Conservation (phyloP, 2,329 filamentous ascomycete genomes). For the Aspergillus unguis region DNA sequence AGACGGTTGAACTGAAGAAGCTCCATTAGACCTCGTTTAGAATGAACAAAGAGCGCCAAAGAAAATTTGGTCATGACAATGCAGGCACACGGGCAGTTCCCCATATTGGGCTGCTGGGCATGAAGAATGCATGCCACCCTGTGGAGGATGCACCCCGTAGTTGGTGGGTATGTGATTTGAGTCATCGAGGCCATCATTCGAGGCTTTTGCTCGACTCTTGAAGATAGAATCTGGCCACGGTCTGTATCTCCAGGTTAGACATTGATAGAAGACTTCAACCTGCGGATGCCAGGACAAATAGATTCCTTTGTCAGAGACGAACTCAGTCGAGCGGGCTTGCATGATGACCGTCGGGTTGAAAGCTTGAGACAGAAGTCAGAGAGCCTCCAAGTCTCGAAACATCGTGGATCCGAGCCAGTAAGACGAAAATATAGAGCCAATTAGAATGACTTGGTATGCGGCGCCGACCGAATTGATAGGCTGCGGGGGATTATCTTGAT, state of each 20-base stretch:
- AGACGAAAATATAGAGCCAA: constrained; percentile 11
- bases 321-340: too few species aligned
- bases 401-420: not conserved
- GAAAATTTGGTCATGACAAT: not conserved
- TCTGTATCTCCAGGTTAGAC: too few species aligned
- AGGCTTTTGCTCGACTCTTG: not conserved
- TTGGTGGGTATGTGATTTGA: constrained; percentile 7
- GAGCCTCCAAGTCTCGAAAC: too few species aligned
- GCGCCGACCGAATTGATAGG: constrained; percentile 17
- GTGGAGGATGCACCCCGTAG: constrained; percentile 4
- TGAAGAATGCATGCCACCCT: constrained; percentile 6
- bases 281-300: too few species aligned
- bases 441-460: constrained; percentile 2
- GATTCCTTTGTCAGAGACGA: too few species aligned
- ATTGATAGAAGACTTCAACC: not conserved
- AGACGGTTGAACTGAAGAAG: too few species aligned
- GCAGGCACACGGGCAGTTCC: constrained; percentile 6
- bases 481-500: constrained; percentile 10
- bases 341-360: too few species aligned
- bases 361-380: too few species aligned
- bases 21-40: too few species aligned
- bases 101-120: constrained; percentile 19
- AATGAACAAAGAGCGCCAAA: too few species aligned
- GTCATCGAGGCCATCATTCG: constrained; percentile 1
- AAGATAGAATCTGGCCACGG: not conserved